Base-by-base conservation (phyloP, 192 early-diverging fungal species). In the Backusella tarrabulga region DNA sequence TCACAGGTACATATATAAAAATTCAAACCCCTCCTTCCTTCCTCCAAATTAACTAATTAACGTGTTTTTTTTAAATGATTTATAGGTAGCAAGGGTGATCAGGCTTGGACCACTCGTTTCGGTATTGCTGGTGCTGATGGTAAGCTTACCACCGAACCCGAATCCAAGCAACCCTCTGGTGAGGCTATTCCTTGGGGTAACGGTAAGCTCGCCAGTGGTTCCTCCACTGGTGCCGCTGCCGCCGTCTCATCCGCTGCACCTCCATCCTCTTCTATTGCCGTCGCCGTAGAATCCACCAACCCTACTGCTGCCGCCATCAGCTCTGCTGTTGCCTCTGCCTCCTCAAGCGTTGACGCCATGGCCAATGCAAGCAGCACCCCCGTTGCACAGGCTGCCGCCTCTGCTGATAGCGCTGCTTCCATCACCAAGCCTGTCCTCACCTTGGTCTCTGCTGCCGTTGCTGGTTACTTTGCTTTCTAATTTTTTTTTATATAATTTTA, bases 71-170 rank as follows among this genome's bases (percentile, higher is more conserved):
- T 32, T 32, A 56, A 6, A 40, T 38, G 19, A 70, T 38, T 21
- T 40, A 40, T 2, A 70, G 71, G 71, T 50, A 41, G 36, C 23
- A 14, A 56, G 1, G 70, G 68, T 63, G 77, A 77, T 34, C 6
- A 38, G 32, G 73, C 83, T 15, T 84, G 83, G 83, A 76, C 83
- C 52, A 84, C 79, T 63, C 76, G 83, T 34, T 84, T 84, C 69
- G 79, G 76, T 68, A 84, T 84, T 35, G 71, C 68, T 35, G 79
- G 68, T 35, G 60, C 76, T 44, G 77, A 77, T 52, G 76, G 78
- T 38, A 50, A 34, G 4, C 73, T 69, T 21, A 40, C 21, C 0
- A 40, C 38, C 38, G 76, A 60, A 15, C 69, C 77, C 46, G 44
- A 68, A 15, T 56, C 71, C 5, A 68, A 54, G 23, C 81, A 83